Evolutionary conservation across 2,329 filamentous ascomycete genomes (phyloP).

Genomic region (Colletotrichum sansevieriae): DNA sequence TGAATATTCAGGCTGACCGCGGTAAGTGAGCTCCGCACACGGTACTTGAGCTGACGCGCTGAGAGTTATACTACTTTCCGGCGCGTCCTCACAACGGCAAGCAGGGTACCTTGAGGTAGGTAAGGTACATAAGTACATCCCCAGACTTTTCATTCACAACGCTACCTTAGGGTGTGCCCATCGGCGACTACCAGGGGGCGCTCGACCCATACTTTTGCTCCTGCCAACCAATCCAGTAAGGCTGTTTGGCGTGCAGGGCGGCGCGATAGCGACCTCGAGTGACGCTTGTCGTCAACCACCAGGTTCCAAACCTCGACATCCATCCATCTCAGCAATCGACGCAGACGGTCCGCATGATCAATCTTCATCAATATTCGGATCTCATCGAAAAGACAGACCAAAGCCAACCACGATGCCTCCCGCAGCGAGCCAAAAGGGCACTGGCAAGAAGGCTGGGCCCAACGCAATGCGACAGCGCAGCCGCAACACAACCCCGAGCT

Average conservation of each 20-base stretch:
- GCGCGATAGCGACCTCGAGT: constrained; percentile 35
- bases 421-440: constrained; percentile 70
- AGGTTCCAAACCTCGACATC: constrained; percentile 21
- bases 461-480: constrained; percentile 76
- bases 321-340: constrained; percentile 28
- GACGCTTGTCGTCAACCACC: constrained; percentile 27
- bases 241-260: constrained; percentile 32
- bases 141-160: constrained; percentile 25
- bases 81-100: not conserved
- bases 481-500: constrained; percentile 82
- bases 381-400: constrained; percentile 4
- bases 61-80: not conserved
- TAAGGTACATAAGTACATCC: constrained; percentile 2
- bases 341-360: constrained; percentile 25
- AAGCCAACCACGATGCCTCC: constrained; percentile 63
- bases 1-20: too few relatives aligned
- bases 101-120: too few relatives aligned
- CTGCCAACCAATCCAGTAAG: constrained; percentile 38
- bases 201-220: constrained; percentile 34
- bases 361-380: constrained; percentile 16
- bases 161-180: constrained; percentile 25
- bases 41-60: too few relatives aligned
- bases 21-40: too few relatives aligned
- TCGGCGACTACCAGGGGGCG: constrained; percentile 20
- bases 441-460: constrained; percentile 73